Evolutionary conservation across 2,329 filamentous ascomycete species (phyloP), one percentile per base, ranked within the genome.

Genomic region (Colletotrichum echinochloae): DNA sequence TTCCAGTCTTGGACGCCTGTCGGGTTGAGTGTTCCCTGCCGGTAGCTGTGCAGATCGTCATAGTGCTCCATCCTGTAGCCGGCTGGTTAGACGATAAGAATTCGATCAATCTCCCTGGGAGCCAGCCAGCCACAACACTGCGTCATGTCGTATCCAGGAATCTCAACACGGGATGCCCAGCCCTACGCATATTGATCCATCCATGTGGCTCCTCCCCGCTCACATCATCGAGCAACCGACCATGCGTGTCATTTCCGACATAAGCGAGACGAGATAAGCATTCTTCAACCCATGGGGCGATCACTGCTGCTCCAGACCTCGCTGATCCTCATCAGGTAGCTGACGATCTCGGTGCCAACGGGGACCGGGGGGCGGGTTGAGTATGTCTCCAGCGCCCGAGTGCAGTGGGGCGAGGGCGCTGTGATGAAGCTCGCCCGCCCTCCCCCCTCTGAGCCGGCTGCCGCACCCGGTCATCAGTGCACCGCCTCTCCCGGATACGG

Each of bases 281-380:
- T 39, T 37, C 6, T 14, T 12, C 5, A 20, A 11, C 28, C n/a
- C 30, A 11, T 9, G 5, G 2, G 2, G 5, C 12, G 57, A 49
- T 37, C 18, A 12, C 41, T n/a, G 39, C 5, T 4, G 23, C n/a
- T 28, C 18, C 5, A 61, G 30, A 51, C n/a, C 16, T 51, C 35
- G 59, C n/a, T 46, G 59, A 61, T 61, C 44, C 33, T 61, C 46
- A 61, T 51, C 33, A 51, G 18, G 11, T 16, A 48, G 39, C 56
- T n/a, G 41, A 44, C 20, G 39, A 60, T 60, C 56, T 46, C 56
- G 26, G 37, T 59, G 55, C 26, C 37, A 23, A 28, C 28, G 39
- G 54, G 26, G 48, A 23, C 8, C 3, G 28, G 52, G 33, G 20
- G 52, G 20, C 30, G 5, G 18, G 30, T 37, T 18, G 33, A 20